Base-by-base conservation (phyloP, 2,329 filamentous ascomycete species). In the Tolypocladium pustulatum region DNA sequence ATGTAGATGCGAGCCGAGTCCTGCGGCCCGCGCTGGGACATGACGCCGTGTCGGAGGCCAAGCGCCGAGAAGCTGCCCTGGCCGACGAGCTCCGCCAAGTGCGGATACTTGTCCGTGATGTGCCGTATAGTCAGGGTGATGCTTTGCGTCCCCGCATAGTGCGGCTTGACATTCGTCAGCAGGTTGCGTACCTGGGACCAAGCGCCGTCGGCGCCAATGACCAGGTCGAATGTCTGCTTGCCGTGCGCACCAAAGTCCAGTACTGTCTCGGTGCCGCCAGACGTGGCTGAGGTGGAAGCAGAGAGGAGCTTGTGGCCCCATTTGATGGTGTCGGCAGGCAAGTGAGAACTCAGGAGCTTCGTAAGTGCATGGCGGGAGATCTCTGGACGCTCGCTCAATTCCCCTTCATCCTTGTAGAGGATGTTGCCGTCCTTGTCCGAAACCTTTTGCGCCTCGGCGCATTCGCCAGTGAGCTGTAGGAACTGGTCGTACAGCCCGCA, bases 401-500 rank as follows among this genome's bases (percentile, higher is more conserved):
- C 65, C 2, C 66, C 68, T 5, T 64, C 57, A 9, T 52, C 46
- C 17, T 66, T 61, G 13, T 34, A 49, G 37, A 56, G 40, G 20
- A 69, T 60, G 3, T 60, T 61, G 27, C 69, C 72, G 3, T 64
- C 56, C 5, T 64, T 69, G n/a, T 75, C 68, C 0, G 58, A 52
- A 5, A 66, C 51, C 10, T 58, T 56, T 9, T 63, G 49, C 10
- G 60, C 58, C 13, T 65, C 63, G n/a, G 56, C 60, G 3, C 60
- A 63, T 17, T 64, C 62, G 38, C 71, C 70, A 0, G 74, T 72
- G 30, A 74, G 63, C 41, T 69, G 63, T 1, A 68, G 56, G 64
- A 81, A 82, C 17, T 72, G 64, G 3, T 75, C 71, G 57, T 67
- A 75, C 12, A 82, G 67, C 0, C 75, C 78, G 12, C 73, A 74